Base-by-base conservation (phyloP, 495 filamentous ascomycete genomes). In the Aspergillus carlsbadensis region DNA sequence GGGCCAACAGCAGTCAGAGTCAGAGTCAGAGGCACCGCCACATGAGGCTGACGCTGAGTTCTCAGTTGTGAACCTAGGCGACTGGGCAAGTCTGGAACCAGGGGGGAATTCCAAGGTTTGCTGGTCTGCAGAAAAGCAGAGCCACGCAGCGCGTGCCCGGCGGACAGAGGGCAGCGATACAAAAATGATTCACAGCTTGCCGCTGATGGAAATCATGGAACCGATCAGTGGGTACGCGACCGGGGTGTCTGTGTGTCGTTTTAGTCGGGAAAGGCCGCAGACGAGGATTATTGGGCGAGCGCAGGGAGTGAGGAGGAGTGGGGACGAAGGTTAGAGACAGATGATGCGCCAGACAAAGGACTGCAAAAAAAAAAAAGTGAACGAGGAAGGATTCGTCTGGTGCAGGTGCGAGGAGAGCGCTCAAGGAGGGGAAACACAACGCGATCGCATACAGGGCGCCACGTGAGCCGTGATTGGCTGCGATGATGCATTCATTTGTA, bases 221-320 rank as follows among this genome's bases (percentile, higher is more conserved):
- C 63, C 63, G 63, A 62, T 62, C 63, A 60, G 63, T 62, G 59
- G 63, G 57, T 58, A 65, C 63, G 46, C 21, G 52, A 59, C 52
- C 48, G 62, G 58, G 57, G 56, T 50, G 55, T 63, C 41, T 64
- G 43, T 56, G 55, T 64, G 61, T 64, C 37, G 46, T 50, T 50
- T 36, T 50, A 49, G 29, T 42, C 37, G 31, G 33, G 21, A 21
- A 20, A 33, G 35, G 36, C 21, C 26, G 37, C 37, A 40, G 17
- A 50, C 5, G 10, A 21, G 33, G 55, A 52, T 64, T 60, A 64
- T 57, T 64, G 61, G 61, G 52, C 44, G 49, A 54, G 39, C 31
- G 50, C 46, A 18, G 37, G 45, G 56, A 40, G 54, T n/a, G 54
- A 59, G 55, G 34, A 39, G 54, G 52, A 52, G 58, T 53, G 55